These are phyloP conservation scores for Acacia crassicarpa DNA, from an alignment of 306 rosid species.

Conservation along the genomic window DNA sequence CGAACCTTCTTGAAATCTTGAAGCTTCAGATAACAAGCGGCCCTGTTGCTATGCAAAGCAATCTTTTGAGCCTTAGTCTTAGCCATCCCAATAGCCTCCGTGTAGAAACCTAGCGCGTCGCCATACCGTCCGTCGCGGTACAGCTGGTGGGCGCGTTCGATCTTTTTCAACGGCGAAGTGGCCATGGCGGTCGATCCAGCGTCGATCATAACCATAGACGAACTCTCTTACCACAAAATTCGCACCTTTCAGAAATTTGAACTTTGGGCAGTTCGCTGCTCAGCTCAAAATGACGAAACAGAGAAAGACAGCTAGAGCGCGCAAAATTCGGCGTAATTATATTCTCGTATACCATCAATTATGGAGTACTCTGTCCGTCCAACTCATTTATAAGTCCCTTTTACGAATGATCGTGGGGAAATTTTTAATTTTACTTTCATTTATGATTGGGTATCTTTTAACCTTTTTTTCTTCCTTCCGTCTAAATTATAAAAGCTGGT, in stretches of 20 bases:
- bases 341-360: background rate
- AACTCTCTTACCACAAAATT: background rate
- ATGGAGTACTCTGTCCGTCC: too few species aligned
- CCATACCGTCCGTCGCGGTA: conserved; percentile 77
- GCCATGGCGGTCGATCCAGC: conserved; percentile 37
- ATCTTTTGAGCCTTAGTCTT: conserved; percentile 72
- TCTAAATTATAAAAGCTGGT: too few species aligned
- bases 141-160: conserved; percentile 86
- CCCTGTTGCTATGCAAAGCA: conserved; percentile 26
- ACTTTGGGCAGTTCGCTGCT: background rate
- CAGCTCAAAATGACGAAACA: background rate
- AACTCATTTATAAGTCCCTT: too few species aligned
- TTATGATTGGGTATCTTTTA: too few species aligned
- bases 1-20: conserved; percentile 77
- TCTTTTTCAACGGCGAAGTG: conserved; percentile 63
- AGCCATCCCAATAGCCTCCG: conserved; percentile 76
- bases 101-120: conserved; percentile 81
- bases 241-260: background rate
- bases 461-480: too few species aligned
- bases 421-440: too few species aligned
- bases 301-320: background rate
- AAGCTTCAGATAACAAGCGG: conserved; percentile 91
- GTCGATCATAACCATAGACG: conserved; percentile 3
- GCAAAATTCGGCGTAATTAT: background rate
- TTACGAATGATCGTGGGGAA: too few species aligned